Base-by-base conservation (phyloP, 352 stramenopile species). In the Phytophthora cryptogea region DNA sequence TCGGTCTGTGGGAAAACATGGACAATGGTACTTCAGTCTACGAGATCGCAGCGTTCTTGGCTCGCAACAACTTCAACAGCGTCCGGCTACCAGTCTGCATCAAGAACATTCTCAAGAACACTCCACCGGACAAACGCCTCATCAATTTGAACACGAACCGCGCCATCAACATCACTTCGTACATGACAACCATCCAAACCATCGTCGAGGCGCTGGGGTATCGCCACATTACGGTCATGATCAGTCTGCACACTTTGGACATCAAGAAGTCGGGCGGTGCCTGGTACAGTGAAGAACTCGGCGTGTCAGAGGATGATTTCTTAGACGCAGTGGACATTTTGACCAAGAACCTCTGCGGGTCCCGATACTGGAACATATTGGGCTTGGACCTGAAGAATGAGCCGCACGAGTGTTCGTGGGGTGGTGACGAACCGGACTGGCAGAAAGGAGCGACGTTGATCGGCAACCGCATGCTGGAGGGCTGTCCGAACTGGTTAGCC, bases 21-120 rank as follows among this genome's bases (percentile, higher is more conserved):
- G 54, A 85, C 8, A 92, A 90, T 30, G 83, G 80, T 45, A 92
- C 83, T 0, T 91, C 83, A 0, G 83, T 75, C 57, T 89, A 89
- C 39, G 73, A 89, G 41, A 58, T 89, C 42, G 75, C 80, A 0
- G 72, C 68, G 0, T 89, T 88, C 61, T 47, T 89, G 32, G 52
- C 74, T 4, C 61, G 68, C 5, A 89, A 89, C 76, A 89, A 88
- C 30, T 89, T 81, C 61, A 88, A 89, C 54, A 78, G 63, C 8
- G 71, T 88, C 1, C 80, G 80, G 26, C 28, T 89, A 0, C 80
- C 80, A 0, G 63, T 88, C 1, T 86, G 78, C 47, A 83, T 87
- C 59, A 74, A 76, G 59, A 81, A 70, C 30, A 74, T 87, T 30
- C 41, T 89, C 8, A 63, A 68, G 17, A 70, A 88, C 43, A 78